Conservation (phyloP, 2,329 filamentous ascomycete genomes). For the Cladophialophora yegresii region DNA sequence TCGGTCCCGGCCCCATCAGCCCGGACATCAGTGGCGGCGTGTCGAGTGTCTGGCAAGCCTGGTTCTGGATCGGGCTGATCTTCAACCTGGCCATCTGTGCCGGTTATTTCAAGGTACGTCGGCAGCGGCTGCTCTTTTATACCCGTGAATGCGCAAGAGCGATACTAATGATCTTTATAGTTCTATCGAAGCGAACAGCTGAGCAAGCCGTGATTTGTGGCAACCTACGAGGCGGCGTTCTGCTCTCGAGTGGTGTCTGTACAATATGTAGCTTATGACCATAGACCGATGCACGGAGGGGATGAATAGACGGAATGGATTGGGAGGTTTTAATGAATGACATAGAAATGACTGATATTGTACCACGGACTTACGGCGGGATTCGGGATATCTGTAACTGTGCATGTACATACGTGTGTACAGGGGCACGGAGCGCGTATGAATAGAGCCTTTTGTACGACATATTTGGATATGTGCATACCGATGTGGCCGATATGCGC, state of each 20-base stretch:
- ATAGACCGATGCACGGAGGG: not conserved
- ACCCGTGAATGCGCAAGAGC: not conserved
- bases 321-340: not conserved
- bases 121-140: not conserved
- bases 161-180: slow-evolving; percentile 36
- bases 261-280: not conserved
- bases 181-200: slow-evolving; percentile 52
- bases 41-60: slow-evolving; percentile 51
- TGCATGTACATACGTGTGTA: no score
- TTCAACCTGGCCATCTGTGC: slow-evolving; percentile 62
- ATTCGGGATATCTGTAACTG: no score
- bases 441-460: no score
- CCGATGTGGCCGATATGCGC: no score
- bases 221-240: no score
- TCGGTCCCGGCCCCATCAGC: slow-evolving; percentile 64
- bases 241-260: not conserved
- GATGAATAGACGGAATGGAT: not conserved
- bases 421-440: no score
- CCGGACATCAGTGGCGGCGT: slow-evolving; percentile 60
- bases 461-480: no score
- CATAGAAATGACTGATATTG: not conserved
- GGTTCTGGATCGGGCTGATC: slow-evolving; percentile 63
- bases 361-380: no score
- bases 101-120: slow-evolving; percentile 55
- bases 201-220: slow-evolving; percentile 42